phyloP scores from a whole-genome alignment of 805 yeast genomes.

The Barnettozyma sp. region DNA sequence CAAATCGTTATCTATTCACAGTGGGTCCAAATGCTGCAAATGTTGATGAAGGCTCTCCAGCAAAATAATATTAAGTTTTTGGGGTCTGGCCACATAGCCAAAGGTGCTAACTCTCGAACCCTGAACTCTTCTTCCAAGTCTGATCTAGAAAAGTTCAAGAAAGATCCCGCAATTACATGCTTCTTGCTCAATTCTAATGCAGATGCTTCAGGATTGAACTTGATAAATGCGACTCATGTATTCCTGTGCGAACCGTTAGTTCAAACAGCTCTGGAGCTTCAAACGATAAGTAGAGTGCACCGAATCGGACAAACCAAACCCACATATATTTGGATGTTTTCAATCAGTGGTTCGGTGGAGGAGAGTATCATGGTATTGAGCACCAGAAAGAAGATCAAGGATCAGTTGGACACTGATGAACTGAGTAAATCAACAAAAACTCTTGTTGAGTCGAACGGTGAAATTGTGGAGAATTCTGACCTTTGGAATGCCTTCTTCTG shows the following conservation, averaged over 20 bases:
- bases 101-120: slow-evolving; percentile 1
- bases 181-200: slow-evolving; percentile 78
- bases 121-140: slow-evolving; percentile 4
- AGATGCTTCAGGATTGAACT: slow-evolving; percentile 85
- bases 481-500: slow-evolving; percentile 57
- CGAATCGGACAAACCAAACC: slow-evolving; percentile 80
- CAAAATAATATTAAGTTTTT: slow-evolving; percentile 50
- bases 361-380: slow-evolving; percentile 74
- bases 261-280: slow-evolving; percentile 79
- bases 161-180: slow-evolving; percentile 62
- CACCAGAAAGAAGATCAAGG: slow-evolving; percentile 48
- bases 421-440: slow-evolving; percentile 45
- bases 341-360: slow-evolving; percentile 78
- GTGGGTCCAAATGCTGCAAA: slow-evolving; percentile 67
- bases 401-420: slow-evolving; percentile 46
- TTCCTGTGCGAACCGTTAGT: slow-evolving; percentile 89
- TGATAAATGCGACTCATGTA: slow-evolving; percentile 89
- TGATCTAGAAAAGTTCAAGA: slow-evolving; percentile 56
- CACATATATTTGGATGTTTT: slow-evolving; percentile 91
- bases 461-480: slow-evolving; percentile 49
- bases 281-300: slow-evolving; percentile 88
- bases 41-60: slow-evolving; percentile 59
- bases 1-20: slow-evolving; percentile 89
- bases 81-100: slow-evolving; percentile 37
- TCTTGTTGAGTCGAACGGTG: slow-evolving; percentile 48